Evolutionary conservation across 1,284 basidiomycete species (phyloP).

Genomic region (Quambalaria eucalypti): DNA sequence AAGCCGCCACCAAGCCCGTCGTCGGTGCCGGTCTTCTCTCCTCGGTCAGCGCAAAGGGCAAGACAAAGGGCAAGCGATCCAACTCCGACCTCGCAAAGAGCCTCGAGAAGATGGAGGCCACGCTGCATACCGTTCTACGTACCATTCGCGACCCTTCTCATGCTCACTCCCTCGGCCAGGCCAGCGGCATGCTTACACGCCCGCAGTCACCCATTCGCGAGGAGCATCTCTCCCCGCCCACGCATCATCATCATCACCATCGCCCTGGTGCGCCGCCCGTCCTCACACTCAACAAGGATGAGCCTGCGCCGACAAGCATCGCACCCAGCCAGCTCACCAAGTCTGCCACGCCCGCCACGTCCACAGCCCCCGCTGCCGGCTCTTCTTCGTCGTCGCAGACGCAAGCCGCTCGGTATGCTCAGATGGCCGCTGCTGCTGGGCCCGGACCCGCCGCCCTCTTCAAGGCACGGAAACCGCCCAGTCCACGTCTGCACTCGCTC

Average conservation of each 20-base stretch:
- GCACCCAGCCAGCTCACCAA: background rate
- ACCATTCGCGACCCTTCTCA: conserved; percentile 34
- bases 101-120: conserved; percentile 43
- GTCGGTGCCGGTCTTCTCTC: background rate
- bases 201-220: conserved; percentile 14
- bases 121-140: conserved; percentile 35
- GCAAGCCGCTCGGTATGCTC: background rate
- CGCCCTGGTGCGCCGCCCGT: too few relatives aligned
- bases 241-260: background rate
- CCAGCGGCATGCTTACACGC: conserved; percentile 26
- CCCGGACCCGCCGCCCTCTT: background rate
- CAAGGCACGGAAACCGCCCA: conserved; percentile 55
- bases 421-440: background rate
- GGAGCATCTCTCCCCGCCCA: conserved; percentile 4
- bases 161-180: conserved; percentile 10
- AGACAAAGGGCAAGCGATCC: conserved; percentile 24
- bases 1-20: background rate
- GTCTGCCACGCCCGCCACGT: background rate
- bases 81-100: conserved; percentile 39
- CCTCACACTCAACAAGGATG: too few relatives aligned
- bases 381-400: background rate
- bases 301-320: background rate
- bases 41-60: background rate
- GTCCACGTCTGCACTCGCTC: conserved; percentile 55
- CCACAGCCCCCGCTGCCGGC: background rate